phyloP scores from a whole-genome alignment of 306 rosid genomes.

The Quercus glauca region DNA sequence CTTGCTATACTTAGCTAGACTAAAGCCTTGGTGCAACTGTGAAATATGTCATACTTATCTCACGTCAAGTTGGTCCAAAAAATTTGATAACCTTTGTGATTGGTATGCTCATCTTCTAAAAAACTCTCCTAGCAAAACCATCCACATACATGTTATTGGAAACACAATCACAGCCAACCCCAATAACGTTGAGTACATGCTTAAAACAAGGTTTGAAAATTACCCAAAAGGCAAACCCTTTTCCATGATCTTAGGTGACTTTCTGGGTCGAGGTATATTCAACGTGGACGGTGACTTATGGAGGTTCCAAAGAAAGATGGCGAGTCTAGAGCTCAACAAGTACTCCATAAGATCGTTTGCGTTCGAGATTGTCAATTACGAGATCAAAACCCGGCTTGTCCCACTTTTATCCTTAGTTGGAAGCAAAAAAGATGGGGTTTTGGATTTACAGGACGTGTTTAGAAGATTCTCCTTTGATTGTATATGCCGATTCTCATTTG shows the following conservation, averaged over 20 bases:
- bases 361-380: conserved; percentile 54
- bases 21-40: conserved; percentile 47
- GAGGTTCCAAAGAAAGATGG: conserved; percentile 71
- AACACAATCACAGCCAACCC: conserved; percentile 79
- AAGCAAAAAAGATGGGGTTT: conserved; percentile 11
- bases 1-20: neutral
- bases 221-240: conserved; percentile 76
- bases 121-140: conserved; percentile 56
- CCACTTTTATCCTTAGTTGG: conserved; percentile 40
- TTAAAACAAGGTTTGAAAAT: conserved; percentile 62
- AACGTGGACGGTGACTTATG: conserved; percentile 78
- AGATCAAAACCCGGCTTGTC: conserved; percentile 52
- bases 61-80: conserved; percentile 53
- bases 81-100: conserved; percentile 65
- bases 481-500: conserved; percentile 72
- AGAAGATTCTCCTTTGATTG: conserved; percentile 62
- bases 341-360: conserved; percentile 52
- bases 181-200: conserved; percentile 70
- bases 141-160: conserved; percentile 63
- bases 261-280: conserved; percentile 77
- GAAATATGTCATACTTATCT: conserved; percentile 57
- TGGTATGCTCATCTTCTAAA: conserved; percentile 70
- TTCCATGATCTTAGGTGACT: conserved; percentile 64
- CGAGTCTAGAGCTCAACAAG: conserved; percentile 48
- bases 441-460: conserved; percentile 77